Base-by-base conservation (phyloP, 345 rosid genomes). In the Arabis hirsuta region DNA sequence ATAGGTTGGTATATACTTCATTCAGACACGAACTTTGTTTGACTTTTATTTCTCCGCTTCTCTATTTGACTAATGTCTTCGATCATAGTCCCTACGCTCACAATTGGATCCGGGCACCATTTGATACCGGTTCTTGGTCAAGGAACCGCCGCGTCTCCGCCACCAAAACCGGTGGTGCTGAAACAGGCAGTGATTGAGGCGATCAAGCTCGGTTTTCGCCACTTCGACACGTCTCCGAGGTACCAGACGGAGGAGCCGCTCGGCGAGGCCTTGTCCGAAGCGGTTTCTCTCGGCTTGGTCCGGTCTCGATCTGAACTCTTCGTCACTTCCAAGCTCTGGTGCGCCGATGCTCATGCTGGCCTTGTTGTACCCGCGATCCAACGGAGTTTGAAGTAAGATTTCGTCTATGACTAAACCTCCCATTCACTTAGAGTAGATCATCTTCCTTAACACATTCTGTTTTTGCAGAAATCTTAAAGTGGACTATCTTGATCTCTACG, bases 401-500 rank as follows among this genome's bases (percentile, higher is more conserved):
- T 31, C 22, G 31, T 54, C 3, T 22, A 19, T 38, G 9, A 34
- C 39, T 34, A 34, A 34, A 36, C 10, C 10, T 19, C 10, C 9
- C 9, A 5, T 38, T 57, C 12, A 38, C 20, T 8, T 60, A 34
- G 46, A 29, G 52, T 76, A 1, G 1, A n/a, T 8, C 16, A 19
- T 11, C 6, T 20, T 3, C n/a, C 7, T 55, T 34, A 20, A 53
- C 26, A 31, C 11, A n/a, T 32, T 12, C 11, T 55, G 5, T 44
- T 63, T 67, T 6, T 61, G 77, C 76, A 90, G 98, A 56, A 84
- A 86, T 58, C 88, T 89, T 34, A 86, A 81, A 65, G 31, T 89
- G 65, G 93, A 87, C 58, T 87, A 85, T 73, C 58, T 91, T 55
- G 96, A 91, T 76, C 86, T 91, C 9, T 91, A 86, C 31, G 77